Conservation (phyloP, 2,329 filamentous ascomycete species). For the Zymoseptoria brevis region DNA sequence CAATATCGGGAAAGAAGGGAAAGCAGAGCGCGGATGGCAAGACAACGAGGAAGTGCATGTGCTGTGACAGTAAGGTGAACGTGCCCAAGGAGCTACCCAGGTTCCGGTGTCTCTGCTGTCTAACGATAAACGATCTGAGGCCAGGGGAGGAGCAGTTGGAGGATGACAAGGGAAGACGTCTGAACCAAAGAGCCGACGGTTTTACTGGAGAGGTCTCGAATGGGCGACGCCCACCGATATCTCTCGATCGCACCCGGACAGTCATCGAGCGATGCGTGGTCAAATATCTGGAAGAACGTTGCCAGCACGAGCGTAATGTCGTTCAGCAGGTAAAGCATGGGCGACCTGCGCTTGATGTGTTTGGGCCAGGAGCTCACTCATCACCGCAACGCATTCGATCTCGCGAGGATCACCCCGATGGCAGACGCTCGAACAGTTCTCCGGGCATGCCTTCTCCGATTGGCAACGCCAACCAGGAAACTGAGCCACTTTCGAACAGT, state of each 20-base stretch:
- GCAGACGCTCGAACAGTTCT: slow-evolving; percentile 17
- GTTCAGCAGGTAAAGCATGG: background rate
- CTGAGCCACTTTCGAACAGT: slow-evolving; percentile 7
- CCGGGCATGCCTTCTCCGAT: slow-evolving; percentile 16
- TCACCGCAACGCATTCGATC: slow-evolving; percentile 3
- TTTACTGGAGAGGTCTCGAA: slow-evolving; percentile 10
- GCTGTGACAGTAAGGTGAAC: slow-evolving; percentile 70
- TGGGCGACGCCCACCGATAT: slow-evolving; percentile 39
- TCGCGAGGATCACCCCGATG: slow-evolving; percentile 1
- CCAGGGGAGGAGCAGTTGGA: slow-evolving; percentile 21
- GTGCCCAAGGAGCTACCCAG: slow-evolving; percentile 67
- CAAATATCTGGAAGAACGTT: slow-evolving; percentile 39
- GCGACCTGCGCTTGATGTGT: slow-evolving; percentile 9
- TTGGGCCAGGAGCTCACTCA: slow-evolving; percentile 5
- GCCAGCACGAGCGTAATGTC: slow-evolving; percentile 11
- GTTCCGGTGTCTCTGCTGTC: slow-evolving; percentile 76
- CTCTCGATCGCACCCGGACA: slow-evolving; percentile 50
- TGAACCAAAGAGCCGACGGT: slow-evolving; percentile 12
- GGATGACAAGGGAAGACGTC: slow-evolving; percentile 12
- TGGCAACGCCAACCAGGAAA: background rate
- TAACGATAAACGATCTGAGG: slow-evolving; percentile 72
- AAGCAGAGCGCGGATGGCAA: slow-evolving; percentile 44
- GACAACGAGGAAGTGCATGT: slow-evolving; percentile 70
- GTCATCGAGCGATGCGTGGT: slow-evolving; percentile 51
- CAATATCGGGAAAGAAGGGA: slow-evolving; percentile 25